phyloP scores from a whole-genome alignment of 2,329 filamentous ascomycete genomes.

The Trichophyton rubrum region DNA sequence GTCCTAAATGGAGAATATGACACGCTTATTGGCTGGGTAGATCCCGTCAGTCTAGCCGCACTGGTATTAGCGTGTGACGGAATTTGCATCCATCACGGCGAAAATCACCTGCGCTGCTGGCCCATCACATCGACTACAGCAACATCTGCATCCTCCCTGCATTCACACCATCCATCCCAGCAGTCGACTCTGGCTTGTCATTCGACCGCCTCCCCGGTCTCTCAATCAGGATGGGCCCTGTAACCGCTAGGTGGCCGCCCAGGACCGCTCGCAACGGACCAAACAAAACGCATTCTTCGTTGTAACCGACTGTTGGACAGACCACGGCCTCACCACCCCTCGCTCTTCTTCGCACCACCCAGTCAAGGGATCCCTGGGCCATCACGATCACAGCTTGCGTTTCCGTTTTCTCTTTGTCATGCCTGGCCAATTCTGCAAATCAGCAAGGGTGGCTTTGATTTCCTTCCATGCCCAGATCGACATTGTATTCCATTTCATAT shows the following conservation, averaged over 20 bases:
- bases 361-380: background rate
- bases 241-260: background rate
- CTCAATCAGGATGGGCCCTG: background rate
- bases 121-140: background rate
- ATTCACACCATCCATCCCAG: background rate
- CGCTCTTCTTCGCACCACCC: background rate
- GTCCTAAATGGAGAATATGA: background rate
- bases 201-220: background rate
- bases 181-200: background rate
- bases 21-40: background rate
- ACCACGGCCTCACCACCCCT: background rate
- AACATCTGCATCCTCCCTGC: background rate
- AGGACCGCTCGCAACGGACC: background rate
- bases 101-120: background rate
- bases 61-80: constrained; percentile 2
- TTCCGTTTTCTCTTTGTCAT: background rate
- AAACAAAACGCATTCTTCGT: background rate
- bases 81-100: background rate
- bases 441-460: background rate
- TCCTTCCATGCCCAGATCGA: background rate
- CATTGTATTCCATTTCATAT: background rate
- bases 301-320: background rate
- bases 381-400: background rate
- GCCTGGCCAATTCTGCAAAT: background rate
- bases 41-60: background rate